phyloP scores from a whole-genome alignment of 352 stramenopile genomes.

The Hyphochytrium catenoides region DNA sequence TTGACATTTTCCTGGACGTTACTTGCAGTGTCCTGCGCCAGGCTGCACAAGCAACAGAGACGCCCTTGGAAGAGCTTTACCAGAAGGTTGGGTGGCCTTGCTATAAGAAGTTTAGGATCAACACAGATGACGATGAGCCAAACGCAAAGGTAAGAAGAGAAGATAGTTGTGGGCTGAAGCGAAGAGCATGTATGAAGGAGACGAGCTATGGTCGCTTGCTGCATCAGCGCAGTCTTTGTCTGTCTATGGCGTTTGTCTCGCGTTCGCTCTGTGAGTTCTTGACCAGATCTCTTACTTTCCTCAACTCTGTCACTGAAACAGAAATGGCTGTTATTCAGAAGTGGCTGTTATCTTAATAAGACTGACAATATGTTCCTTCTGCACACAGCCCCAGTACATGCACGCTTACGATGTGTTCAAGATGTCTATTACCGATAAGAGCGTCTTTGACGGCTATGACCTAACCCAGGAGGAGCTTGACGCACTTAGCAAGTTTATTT shows the following conservation, averaged over 20 bases:
- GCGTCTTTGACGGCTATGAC: conserved; percentile 67
- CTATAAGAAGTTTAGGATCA: conserved; percentile 87
- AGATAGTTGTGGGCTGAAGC: too few species aligned
- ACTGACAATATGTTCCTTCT: too few species aligned
- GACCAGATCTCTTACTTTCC: too few species aligned
- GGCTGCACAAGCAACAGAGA: conserved; percentile 42
- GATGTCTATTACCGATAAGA: conserved; percentile 72
- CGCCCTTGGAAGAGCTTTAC: conserved; percentile 53
- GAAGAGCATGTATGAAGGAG: too few species aligned
- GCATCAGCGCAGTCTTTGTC: too few species aligned
- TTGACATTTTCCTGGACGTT: conserved; percentile 31
- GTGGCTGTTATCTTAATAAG: too few species aligned
- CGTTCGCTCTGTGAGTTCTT: too few species aligned
- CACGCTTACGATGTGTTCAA: conserved; percentile 99
- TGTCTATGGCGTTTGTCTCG: too few species aligned
- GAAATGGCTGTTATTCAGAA: too few species aligned
- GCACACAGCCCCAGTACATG: conserved; percentile 59
- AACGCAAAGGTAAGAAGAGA: too few species aligned
- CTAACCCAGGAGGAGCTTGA: conserved; percentile 56
- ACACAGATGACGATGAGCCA: conserved; percentile 42
- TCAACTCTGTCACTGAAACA: too few species aligned
- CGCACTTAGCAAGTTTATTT: conserved; percentile 87
- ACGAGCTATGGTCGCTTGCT: too few species aligned
- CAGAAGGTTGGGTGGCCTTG: conserved; percentile 89
- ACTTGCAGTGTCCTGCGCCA: conserved; percentile 66